A percentile compares a stretch with the other conserved stretches of the same genome.
Conservation (phyloP, 768 basidiomycete species). For the Leccinum longicurvipes region DNA sequence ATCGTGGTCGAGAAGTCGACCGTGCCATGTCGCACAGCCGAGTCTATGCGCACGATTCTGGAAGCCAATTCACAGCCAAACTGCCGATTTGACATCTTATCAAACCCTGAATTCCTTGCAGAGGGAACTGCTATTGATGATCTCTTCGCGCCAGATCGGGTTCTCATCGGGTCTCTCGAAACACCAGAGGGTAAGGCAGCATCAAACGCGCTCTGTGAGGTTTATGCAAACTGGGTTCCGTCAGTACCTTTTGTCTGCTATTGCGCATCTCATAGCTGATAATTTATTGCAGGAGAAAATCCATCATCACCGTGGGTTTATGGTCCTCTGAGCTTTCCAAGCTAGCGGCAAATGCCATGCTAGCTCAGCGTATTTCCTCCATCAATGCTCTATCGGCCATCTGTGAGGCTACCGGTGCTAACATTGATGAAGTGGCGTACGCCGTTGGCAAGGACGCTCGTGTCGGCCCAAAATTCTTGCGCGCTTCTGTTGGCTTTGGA, state of each 20-base stretch:
- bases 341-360: slow-evolving; percentile 98
- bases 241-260: slow-evolving; percentile 40
- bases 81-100: slow-evolving; percentile 94
- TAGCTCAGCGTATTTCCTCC: slow-evolving; percentile 98
- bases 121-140: slow-evolving; percentile 96
- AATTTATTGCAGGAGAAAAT: slow-evolving; percentile 48
- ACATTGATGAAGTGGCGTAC: slow-evolving; percentile 95
- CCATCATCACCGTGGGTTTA: slow-evolving; percentile 90
- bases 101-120: slow-evolving; percentile 98
- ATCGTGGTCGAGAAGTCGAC: slow-evolving; percentile 99
- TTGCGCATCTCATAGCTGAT: background rate
- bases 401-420: slow-evolving; percentile 97
- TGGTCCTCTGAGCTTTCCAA: slow-evolving; percentile 99
- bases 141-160: slow-evolving; percentile 87
- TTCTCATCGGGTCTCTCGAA: slow-evolving; percentile 94
- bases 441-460: slow-evolving; percentile 93
- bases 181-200: slow-evolving; percentile 82
- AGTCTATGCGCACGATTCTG: slow-evolving; percentile 98
- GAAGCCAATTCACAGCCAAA: slow-evolving; percentile 95
- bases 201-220: slow-evolving; percentile 66
- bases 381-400: slow-evolving; percentile 98
- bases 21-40: slow-evolving; percentile 96
- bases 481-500: slow-evolving; percentile 94
- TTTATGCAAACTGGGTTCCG: slow-evolving; percentile 98
- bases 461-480: slow-evolving; percentile 93